These are phyloP conservation scores for Mycena vitilis DNA, from an alignment of 768 basidiomycete species.

Conservation along the genomic window DNA sequence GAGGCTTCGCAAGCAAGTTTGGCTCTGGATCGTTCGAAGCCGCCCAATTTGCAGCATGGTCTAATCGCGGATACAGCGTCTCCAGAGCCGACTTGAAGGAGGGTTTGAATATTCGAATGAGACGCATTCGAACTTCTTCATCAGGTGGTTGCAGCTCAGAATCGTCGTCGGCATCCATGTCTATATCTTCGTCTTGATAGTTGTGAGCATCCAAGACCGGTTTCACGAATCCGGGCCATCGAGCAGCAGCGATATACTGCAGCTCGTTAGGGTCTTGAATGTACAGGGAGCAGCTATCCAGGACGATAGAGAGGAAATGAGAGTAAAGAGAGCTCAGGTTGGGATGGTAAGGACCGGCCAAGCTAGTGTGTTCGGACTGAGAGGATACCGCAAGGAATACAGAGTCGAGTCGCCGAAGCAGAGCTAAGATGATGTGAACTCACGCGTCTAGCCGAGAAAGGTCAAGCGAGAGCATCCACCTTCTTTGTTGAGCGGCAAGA, in stretches of 20 bases:
- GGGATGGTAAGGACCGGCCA: conserved; percentile 60
- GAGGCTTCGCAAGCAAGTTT: conserved; percentile 50
- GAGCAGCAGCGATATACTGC: conserved; percentile 78
- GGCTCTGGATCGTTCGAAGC: conserved; percentile 58
- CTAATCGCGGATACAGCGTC: conserved; percentile 73
- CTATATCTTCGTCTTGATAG: conserved; percentile 35
- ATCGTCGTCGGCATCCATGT: conserved; percentile 38
- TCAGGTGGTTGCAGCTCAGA: conserved; percentile 47
- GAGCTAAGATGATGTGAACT: conserved; percentile 42
- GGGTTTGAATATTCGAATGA: conserved; percentile 71
- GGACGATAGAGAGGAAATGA: conserved; percentile 71
- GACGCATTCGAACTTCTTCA: conserved; percentile 74
- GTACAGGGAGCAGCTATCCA: conserved; percentile 71
- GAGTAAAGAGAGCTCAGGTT: conserved; percentile 67
- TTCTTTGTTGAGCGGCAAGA: conserved; percentile 66
- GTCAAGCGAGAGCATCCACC: conserved; percentile 49
- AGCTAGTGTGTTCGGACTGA: conserved; percentile 23
- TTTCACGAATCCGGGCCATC: conserved; percentile 84
- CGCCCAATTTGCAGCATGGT: conserved; percentile 75
- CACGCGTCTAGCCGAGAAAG: conserved; percentile 12
- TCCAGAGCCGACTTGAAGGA: conserved; percentile 74
- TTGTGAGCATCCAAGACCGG: conserved; percentile 69
- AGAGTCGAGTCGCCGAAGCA: conserved; percentile 50
- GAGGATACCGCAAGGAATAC: conserved; percentile 45
- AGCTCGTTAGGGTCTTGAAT: conserved; percentile 77